These are phyloP conservation scores for Botrytis fragariae DNA, from an alignment of 2,329 filamentous ascomycete species.

Conservation along the genomic window DNA sequence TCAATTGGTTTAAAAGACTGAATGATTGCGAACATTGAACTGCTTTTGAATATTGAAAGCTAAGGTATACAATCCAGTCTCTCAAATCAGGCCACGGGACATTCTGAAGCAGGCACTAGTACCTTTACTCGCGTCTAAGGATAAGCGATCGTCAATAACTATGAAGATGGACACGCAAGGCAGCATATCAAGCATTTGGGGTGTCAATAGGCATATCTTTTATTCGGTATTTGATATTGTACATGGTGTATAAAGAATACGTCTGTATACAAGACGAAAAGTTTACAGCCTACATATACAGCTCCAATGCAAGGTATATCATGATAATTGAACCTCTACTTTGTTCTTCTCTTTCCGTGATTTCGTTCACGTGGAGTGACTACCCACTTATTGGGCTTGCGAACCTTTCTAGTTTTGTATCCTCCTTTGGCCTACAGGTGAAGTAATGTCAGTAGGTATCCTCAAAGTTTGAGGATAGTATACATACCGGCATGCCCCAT, in stretches of 20 bases:
- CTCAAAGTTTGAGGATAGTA: constrained; percentile 17
- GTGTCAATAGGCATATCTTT: background rate
- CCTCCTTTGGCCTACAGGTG: constrained; percentile 67
- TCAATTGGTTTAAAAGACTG: background rate
- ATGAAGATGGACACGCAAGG: background rate
- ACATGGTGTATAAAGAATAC: background rate
- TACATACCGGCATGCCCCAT: constrained; percentile 89
- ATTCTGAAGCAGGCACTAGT: background rate
- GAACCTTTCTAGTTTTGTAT: constrained; percentile 87
- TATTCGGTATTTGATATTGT: background rate
- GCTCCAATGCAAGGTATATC: background rate
- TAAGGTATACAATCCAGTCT: background rate
- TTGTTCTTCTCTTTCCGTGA: constrained; percentile 80
- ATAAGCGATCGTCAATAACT: background rate
- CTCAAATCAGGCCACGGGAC: background rate
- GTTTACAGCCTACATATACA: background rate
- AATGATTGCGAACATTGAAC: background rate
- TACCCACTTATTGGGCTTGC: constrained; percentile 89
- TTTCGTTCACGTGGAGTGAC: constrained; percentile 81
- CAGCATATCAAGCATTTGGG: background rate
- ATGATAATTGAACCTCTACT: constrained; percentile 43
- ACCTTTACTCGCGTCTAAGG: background rate
- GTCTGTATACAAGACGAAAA: background rate
- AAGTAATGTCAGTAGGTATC: constrained; percentile 14
- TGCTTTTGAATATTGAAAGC: background rate